A percentile compares a stretch with the other conserved stretches of the same genome.
Conservation (phyloP, 2,329 filamentous ascomycete genomes). For the Alternaria sp. region DNA sequence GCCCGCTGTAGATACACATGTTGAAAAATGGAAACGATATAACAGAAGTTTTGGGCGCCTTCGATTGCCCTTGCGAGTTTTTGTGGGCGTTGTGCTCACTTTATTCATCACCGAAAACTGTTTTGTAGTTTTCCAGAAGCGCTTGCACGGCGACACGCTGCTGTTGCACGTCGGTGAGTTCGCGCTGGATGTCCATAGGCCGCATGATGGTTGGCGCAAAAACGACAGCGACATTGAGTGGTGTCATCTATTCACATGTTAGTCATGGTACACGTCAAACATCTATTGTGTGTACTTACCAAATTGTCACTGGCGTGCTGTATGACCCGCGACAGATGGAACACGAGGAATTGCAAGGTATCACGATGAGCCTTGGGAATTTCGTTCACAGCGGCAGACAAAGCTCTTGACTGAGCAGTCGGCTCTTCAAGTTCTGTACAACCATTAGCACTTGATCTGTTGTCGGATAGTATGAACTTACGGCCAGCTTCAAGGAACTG, state of each 20-base stretch:
- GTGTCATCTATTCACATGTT: constrained; percentile 74
- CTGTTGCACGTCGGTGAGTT: constrained; percentile 94
- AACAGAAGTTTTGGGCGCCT: neutral
- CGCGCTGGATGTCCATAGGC: constrained; percentile 84
- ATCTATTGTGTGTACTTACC: constrained; percentile 58
- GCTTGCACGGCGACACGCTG: constrained; percentile 94
- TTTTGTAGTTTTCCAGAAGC: constrained; percentile 85
- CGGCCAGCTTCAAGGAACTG: constrained; percentile 79
- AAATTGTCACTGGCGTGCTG: constrained; percentile 83
- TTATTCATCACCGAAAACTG: constrained; percentile 68
- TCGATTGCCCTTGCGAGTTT: neutral
- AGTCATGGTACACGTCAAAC: constrained; percentile 7
- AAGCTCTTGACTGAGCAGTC: constrained; percentile 56
- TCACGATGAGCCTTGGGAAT: constrained; percentile 86
- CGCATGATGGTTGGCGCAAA: constrained; percentile 98
- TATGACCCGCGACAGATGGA: constrained; percentile 89
- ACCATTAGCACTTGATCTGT: constrained; percentile 4
- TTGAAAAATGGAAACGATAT: constrained; percentile 4
- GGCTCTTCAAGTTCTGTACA: constrained; percentile 67
- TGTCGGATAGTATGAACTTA: constrained; percentile 52
- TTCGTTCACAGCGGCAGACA: constrained; percentile 75
- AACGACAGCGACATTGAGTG: constrained; percentile 93
- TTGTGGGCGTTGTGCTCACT: neutral
- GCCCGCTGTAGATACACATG: constrained; percentile 12
- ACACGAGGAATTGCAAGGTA: constrained; percentile 90